These are phyloP conservation scores for Ganoderma resinaceum DNA, from an alignment of 1,284 basidiomycete species.

Conservation along the genomic window DNA sequence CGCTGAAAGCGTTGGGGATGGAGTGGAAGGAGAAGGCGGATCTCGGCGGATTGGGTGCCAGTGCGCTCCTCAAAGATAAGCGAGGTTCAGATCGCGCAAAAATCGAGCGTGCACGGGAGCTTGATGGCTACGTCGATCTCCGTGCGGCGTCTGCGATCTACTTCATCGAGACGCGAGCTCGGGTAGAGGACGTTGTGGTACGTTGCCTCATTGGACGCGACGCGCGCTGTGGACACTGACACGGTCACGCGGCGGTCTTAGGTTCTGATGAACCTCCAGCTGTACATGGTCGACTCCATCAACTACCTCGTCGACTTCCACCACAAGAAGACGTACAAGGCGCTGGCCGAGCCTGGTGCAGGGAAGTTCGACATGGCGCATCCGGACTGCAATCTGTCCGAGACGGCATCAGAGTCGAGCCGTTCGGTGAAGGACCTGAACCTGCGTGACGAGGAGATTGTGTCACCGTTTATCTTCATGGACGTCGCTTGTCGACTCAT, in stretches of 20 bases:
- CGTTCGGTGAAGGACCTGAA: constrained; percentile 58
- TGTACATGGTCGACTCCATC: constrained; percentile 94
- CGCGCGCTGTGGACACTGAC: not conserved
- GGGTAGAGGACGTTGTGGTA: constrained; percentile 91
- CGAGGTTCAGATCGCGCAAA: constrained; percentile 45
- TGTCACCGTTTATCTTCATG: constrained; percentile 96
- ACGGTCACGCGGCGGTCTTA: constrained; percentile 39
- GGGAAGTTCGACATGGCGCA: constrained; percentile 74
- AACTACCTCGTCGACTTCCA: constrained; percentile 99
- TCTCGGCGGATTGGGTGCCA: constrained; percentile 68
- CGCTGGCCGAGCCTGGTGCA: constrained; percentile 65
- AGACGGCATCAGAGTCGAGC: constrained; percentile 55
- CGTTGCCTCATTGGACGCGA: constrained; percentile 39
- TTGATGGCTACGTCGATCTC: constrained; percentile 73
- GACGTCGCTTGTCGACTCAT: constrained; percentile 91
- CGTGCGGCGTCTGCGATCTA: constrained; percentile 81
- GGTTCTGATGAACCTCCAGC: constrained; percentile 96
- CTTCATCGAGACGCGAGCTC: constrained; percentile 93
- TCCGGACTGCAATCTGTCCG: constrained; percentile 55
- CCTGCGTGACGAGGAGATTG: constrained; percentile 75
- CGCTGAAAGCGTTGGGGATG: constrained; percentile 93
- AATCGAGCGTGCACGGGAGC: constrained; percentile 67
- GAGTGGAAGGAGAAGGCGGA: constrained; percentile 92
- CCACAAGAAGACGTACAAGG: constrained; percentile 91
- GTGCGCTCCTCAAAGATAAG: constrained; percentile 40